These are phyloP conservation scores for Tanozyma kutaoensis DNA, from an alignment of 805 yeast species.

Conservation along the genomic window DNA sequence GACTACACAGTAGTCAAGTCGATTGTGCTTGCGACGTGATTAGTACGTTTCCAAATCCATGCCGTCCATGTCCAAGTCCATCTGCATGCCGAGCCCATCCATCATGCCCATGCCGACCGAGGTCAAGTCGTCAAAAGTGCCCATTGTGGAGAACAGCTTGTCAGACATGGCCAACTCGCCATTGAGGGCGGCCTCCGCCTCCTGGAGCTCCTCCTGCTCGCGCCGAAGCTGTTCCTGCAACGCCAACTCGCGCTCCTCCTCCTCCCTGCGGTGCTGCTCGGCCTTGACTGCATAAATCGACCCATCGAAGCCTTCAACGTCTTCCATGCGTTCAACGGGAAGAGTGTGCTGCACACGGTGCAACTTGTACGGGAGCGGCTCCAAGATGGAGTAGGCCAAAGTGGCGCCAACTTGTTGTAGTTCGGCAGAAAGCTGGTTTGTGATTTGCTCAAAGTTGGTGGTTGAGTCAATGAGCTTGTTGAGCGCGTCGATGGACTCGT, in stretches of 20 bases:
- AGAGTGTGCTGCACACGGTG: too few relatives aligned
- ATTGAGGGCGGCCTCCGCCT: not conserved
- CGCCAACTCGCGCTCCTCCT: slow-evolving; percentile 1
- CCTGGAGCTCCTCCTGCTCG: slow-evolving; percentile 1
- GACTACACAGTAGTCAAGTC: slow-evolving; percentile 60
- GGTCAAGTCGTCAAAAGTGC: not conserved
- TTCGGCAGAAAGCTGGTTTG: too few relatives aligned
- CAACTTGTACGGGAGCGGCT: too few relatives aligned
- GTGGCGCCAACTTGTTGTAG: too few relatives aligned
- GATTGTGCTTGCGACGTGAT: slow-evolving; percentile 30
- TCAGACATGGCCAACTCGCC: not conserved
- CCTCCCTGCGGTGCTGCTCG: slow-evolving; percentile 4
- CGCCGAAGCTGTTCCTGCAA: slow-evolving; percentile 1
- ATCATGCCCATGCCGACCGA: too few relatives aligned
- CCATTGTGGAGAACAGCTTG: not conserved
- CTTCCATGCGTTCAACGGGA: slow-evolving; percentile 4
- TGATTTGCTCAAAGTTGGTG: too few relatives aligned
- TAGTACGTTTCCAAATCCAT: too few relatives aligned
- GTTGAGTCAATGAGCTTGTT: too few relatives aligned
- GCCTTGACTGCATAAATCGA: slow-evolving; percentile 5
- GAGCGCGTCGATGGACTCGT: slow-evolving; percentile 1
- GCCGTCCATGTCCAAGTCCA: too few relatives aligned
- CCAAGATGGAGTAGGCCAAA: too few relatives aligned
- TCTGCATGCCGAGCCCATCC: too few relatives aligned
- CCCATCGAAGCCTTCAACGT: slow-evolving; percentile 6